Percentiles rank a stretch among this genome's conserved stretches.
Conservation (phyloP, 768 basidiomycete species). For the Kwoniella pini region DNA sequence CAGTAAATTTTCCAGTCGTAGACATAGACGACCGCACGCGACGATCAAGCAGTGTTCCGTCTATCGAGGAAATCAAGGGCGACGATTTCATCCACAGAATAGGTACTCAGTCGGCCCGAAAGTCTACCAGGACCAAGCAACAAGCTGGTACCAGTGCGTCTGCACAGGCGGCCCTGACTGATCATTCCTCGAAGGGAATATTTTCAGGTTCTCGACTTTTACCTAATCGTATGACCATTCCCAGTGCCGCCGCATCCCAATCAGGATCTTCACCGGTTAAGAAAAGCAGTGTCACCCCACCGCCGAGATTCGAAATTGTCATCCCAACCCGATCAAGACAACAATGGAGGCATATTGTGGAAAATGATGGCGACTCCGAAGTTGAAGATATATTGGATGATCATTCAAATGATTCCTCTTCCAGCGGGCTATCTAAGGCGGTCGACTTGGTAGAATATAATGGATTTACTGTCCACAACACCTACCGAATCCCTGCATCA, state of each 20-base stretch:
- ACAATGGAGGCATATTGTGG: conserved; percentile 3
- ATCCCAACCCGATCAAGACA: conserved; percentile 17
- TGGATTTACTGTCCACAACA: conserved; percentile 5
- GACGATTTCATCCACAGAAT: neutral
- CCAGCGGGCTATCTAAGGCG: conserved; percentile 14
- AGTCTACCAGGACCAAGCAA: no score
- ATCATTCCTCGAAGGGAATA: neutral
- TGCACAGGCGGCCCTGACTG: neutral
- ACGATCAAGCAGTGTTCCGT: conserved; percentile 3
- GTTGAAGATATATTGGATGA: conserved; percentile 23
- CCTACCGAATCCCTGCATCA: neutral
- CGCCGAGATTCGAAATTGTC: conserved; percentile 4
- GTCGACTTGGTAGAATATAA: conserved; percentile 10
- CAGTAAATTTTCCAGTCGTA: neutral
- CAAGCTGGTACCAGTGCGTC: neutral
- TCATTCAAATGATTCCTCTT: neutral
- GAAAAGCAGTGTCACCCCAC: neutral
- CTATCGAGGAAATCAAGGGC: conserved; percentile 12
- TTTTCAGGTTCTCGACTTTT: neutral
- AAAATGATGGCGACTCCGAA: conserved; percentile 18
- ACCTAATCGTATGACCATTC: neutral
- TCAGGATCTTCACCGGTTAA: neutral
- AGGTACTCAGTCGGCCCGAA: no score
- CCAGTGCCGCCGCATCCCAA: neutral
- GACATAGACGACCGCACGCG: neutral